phyloP scores from a whole-genome alignment of 768 basidiomycete genomes.

The Daedaleopsis sinensis region DNA sequence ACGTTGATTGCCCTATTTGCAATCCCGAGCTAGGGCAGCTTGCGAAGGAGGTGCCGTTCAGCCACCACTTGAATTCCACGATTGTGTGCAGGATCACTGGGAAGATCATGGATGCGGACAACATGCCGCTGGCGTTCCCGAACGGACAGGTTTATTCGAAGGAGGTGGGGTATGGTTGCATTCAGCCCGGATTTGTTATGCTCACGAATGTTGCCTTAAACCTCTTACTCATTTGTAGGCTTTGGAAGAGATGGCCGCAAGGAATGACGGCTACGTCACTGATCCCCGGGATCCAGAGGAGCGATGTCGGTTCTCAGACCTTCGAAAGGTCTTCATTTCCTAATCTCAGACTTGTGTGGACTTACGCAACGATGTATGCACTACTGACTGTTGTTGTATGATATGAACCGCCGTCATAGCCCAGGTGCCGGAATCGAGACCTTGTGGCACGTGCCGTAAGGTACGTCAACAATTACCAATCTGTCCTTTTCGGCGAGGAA shows the following conservation, averaged over 20 bases:
- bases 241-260: constrained; percentile 83
- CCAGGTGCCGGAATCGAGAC: not conserved
- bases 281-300: constrained; percentile 73
- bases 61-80: constrained; percentile 94
- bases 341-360: constrained; percentile 37
- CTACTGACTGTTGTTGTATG: not conserved
- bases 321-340: constrained; percentile 92
- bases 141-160: constrained; percentile 87
- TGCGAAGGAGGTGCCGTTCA: constrained; percentile 84
- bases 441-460: too few relatives aligned
- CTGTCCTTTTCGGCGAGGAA: too few relatives aligned
- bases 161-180: constrained; percentile 57
- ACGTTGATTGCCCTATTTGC: constrained; percentile 92
- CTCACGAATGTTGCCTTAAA: not conserved
- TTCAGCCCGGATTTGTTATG: constrained; percentile 2
- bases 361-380: constrained; percentile 7
- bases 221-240: constrained; percentile 51
- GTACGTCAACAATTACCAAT: too few relatives aligned
- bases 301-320: constrained; percentile 60
- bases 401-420: not conserved
- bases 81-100: constrained; percentile 92
- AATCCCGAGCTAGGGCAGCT: constrained; percentile 75
- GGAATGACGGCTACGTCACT: constrained; percentile 76
- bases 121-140: constrained; percentile 90
- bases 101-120: constrained; percentile 93